Evolutionary conservation across 805 yeast genomes (phyloP).

Genomic region (Zygosaccharomyces rouxii): DNA sequence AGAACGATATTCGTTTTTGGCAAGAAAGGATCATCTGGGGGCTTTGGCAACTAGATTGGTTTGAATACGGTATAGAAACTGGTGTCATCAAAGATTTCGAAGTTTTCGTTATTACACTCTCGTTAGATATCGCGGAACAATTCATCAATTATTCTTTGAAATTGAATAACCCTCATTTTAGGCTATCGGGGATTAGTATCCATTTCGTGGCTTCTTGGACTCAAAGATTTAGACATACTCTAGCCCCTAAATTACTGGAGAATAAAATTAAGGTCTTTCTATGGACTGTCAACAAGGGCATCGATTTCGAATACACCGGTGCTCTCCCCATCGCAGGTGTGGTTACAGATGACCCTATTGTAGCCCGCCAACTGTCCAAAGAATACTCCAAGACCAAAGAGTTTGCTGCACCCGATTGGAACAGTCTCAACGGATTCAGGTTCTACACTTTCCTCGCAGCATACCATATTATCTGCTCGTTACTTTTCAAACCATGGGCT

Average conservation of each 20-base stretch:
- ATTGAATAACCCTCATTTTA: conserved; percentile 41
- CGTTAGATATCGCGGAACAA: conserved; percentile 32
- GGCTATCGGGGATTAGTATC: conserved; percentile 54
- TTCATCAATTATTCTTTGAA: conserved; percentile 38
- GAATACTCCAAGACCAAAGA: conserved; percentile 8
- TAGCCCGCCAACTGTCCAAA: conserved; percentile 16
- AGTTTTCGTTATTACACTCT: conserved; percentile 36
- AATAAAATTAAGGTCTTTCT: conserved; percentile 39
- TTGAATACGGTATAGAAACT: conserved; percentile 39
- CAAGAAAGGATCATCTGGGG: conserved; percentile 45
- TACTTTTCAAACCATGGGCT: conserved; percentile 26
- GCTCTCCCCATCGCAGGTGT: conserved; percentile 32
- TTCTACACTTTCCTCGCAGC: conserved; percentile 20
- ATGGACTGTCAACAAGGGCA: conserved; percentile 50
- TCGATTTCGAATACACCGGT: conserved; percentile 27
- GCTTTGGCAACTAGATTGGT: conserved; percentile 48
- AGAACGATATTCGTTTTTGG: conserved; percentile 44
- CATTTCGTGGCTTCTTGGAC: conserved; percentile 45
- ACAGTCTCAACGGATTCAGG: conserved; percentile 25
- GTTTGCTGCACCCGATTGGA: conserved; percentile 18
- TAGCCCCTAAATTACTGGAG: conserved; percentile 32
- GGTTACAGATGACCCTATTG: conserved; percentile 32
- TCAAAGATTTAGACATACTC: conserved; percentile 29
- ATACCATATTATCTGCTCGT: conserved; percentile 18
- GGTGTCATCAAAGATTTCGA: conserved; percentile 37